Base-by-base conservation (phyloP, 768 basidiomycete genomes). In the Tulasnella sp. region DNA sequence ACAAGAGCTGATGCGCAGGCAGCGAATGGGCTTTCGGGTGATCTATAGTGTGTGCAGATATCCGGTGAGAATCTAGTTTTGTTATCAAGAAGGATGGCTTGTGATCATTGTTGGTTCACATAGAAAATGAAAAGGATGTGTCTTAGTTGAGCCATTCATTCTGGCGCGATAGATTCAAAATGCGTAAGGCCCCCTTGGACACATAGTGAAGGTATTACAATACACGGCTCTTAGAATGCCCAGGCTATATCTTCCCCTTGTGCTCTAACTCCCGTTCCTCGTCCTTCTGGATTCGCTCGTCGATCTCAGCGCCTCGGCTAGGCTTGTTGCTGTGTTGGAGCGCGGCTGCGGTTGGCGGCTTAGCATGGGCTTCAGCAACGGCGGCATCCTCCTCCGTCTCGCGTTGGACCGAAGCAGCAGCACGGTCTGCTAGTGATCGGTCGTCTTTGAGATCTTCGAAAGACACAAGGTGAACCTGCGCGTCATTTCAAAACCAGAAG, bases 321-420 rank as follows among this genome's bases (percentile, higher is more conserved):
- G 82, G 81, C 62, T 82, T 70, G 64, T 83, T 75, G 0, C 81
- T 79, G 55, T 83, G 81, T 15, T 72, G 67, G n/a, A 67, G 68
- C 0, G 80, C 80, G 9, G 78, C 78, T 47, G 73, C 73, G 9
- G 56, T 58, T 26, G 78, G 66, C 11, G 81, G 80, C 58, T 81
- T 75, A 0, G 69, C 68, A 29, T 72, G 67, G 0, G 73, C 73
- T 43, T 73, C 66, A 4, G 65, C 32, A 34, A 54, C 51, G 63
- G 43, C 54, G 7, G 65, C 51, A 60, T 70, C 59, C 42, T 73
- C 70, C 17, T 67, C 60, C 47, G 66, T 32, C 26, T 72, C 70
- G n/a, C 73, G 53, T 47, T 73, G 68, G 13, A 61, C 63, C 15
- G 71, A 71, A 26, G 38, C 43, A 13, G 56, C 56, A n/a, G 47